Base-by-base conservation (phyloP, 495 filamentous ascomycete species). In the Penicillium goetzii region DNA sequence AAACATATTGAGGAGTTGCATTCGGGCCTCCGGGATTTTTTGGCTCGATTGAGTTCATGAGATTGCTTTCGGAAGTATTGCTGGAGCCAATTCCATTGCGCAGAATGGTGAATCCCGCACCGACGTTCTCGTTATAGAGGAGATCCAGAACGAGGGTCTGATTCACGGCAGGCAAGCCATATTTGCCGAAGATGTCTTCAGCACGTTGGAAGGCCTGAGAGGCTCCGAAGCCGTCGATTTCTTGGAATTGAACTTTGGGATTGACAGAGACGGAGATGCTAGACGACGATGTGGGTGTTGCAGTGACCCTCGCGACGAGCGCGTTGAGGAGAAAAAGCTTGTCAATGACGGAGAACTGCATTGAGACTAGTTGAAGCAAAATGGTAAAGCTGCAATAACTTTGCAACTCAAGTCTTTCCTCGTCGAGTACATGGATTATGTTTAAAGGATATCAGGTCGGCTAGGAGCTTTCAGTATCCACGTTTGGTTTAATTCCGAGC, bases 51-150 rank as follows among this genome's bases (percentile, higher is more conserved):
- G 52, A 55, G 30, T 55, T 55, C 52, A 55, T 55, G 28, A 33
- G 23, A 15, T 55, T 55, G 57, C 57, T 59, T 3, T 14, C n/a
- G 30, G 40, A 49, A 21, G 57, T 19, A 34, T 59, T 50, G 17
- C 52, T 55, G 14, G 57, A 49, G 23, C 41, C 57, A 17, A 59
- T 59, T 25, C 57, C 41, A 34, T 59, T 59, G 1, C 57, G 26
- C 2, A 59, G 57, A 36, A 59, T 59, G n/a, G 57, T 59, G 28
- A 59, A 49, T 11, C 57, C 57, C 15, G 57, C 57, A 7, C 57
- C 57, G 3, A 49, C 7, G 1, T 23, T 45, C 17, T 49, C n/a
- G 30, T 50, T 19, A 17, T 28, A 59, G 30, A 59, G 40, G 6
- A 49, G 43, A 17, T 59, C 33, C 9, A 59, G 43, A 12, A 50